phyloP scores from a whole-genome alignment of 2,329 filamentous ascomycete genomes.

The Xylaria sp. region DNA sequence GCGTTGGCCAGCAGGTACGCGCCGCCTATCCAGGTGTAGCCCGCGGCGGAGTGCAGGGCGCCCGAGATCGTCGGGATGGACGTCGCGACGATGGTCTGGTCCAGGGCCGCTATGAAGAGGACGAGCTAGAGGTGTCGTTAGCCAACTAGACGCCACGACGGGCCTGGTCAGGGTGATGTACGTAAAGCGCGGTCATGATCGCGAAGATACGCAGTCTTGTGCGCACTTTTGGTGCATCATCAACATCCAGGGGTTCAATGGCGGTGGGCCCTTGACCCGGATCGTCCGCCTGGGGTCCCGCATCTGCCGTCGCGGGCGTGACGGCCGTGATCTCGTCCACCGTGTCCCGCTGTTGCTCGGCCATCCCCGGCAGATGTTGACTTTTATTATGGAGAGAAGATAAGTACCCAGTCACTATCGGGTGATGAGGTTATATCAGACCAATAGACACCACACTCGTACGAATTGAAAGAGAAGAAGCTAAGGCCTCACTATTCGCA shows the following conservation, averaged over 20 bases:
- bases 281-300: conserved; percentile 1
- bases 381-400: too few relatives aligned
- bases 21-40: conserved; percentile 68
- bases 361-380: not conserved
- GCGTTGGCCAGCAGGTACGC: conserved; percentile 66
- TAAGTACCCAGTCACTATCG: too few relatives aligned
- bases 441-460: too few relatives aligned
- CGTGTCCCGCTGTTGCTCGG: not conserved
- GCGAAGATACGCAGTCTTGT: conserved; percentile 29
- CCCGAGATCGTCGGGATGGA: conserved; percentile 52
- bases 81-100: conserved; percentile 50
- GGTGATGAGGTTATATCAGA: too few relatives aligned
- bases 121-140: conserved; percentile 14
- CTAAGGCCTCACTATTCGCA: too few relatives aligned
- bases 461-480: too few relatives aligned
- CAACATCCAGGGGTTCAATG: conserved; percentile 19
- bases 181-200: conserved; percentile 31
- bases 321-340: conserved; percentile 6
- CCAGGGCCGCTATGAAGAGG: conserved; percentile 33
- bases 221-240: conserved; percentile 24
- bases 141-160: not conserved
- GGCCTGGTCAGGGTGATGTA: conserved; percentile 2
- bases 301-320: not conserved
- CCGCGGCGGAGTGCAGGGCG: conserved; percentile 53
- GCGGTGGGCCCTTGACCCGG: conserved; percentile 5